Conservation (phyloP, 495 filamentous ascomycete species). For the Podospora bellae-mahoneyi region DNA sequence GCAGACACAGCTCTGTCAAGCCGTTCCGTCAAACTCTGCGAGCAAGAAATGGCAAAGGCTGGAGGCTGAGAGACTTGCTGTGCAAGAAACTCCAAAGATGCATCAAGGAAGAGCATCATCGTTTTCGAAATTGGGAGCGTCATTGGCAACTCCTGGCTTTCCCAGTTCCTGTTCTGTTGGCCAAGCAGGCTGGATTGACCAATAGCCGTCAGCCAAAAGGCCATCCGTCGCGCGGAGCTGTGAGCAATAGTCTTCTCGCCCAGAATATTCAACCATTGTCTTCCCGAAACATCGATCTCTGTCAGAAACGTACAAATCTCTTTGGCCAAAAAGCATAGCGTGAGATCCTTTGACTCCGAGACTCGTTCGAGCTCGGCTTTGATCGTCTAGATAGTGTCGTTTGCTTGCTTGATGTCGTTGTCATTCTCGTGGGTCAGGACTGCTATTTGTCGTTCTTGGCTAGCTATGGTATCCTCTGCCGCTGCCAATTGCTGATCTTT, state of each 20-base stretch:
- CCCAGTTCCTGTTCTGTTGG: background rate
- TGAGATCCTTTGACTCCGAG: background rate
- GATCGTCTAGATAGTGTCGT: background rate
- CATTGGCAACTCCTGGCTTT: background rate
- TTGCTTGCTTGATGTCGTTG: background rate
- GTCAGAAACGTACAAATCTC: background rate
- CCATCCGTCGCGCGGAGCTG: background rate
- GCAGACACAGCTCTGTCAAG: no score
- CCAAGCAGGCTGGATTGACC: background rate
- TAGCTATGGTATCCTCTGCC: background rate
- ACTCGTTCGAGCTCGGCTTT: background rate
- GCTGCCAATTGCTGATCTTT: background rate
- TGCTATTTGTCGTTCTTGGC: no score
- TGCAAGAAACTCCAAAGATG: no score
- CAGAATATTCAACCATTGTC: background rate
- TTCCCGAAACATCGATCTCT: background rate
- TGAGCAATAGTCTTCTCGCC: background rate
- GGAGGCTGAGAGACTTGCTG: no score
- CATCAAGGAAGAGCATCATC: background rate
- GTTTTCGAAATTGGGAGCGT: background rate
- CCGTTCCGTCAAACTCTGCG: no score
- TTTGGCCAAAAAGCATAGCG: background rate
- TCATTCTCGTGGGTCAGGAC: no score
- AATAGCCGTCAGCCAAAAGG: background rate
- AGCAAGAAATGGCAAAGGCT: no score